Percentiles rank a stretch among this genome's conserved stretches.
phyloP scores from a whole-genome alignment of 2,329 filamentous ascomycete genomes.

The Scedosporium dehoogii region DNA sequence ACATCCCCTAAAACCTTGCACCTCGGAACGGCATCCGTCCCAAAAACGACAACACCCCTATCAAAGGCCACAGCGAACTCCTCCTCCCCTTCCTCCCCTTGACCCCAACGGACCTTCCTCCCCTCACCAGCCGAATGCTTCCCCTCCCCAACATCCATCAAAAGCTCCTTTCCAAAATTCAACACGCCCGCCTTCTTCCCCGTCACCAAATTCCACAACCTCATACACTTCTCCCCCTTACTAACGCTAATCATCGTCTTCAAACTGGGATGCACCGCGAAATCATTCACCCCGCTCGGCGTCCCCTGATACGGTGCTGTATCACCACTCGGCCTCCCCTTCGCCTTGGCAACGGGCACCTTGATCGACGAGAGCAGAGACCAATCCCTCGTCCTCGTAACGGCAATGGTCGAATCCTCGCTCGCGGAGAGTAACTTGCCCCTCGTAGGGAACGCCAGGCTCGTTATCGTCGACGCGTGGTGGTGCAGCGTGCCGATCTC shows the following conservation, averaged over 20 bases:
- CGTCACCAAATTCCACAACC: slow-evolving; percentile 93
- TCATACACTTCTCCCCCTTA: slow-evolving; percentile 81
- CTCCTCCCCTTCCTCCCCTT: slow-evolving; percentile 56
- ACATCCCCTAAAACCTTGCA: slow-evolving; percentile 61
- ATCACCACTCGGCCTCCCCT: slow-evolving; percentile 77
- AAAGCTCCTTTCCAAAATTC: slow-evolving; percentile 66
- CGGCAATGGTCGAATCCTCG: slow-evolving; percentile 85
- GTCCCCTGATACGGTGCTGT: slow-evolving; percentile 73
- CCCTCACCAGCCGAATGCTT: slow-evolving; percentile 74
- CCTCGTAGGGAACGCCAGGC: slow-evolving; percentile 71
- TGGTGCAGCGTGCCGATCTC: slow-evolving; percentile 82
- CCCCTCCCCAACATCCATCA: slow-evolving; percentile 67
- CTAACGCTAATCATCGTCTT: slow-evolving; percentile 93
- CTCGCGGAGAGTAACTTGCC: slow-evolving; percentile 80
- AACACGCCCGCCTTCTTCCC: slow-evolving; percentile 91
- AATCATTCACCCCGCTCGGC: slow-evolving; percentile 85
- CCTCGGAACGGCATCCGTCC: slow-evolving; percentile 74
- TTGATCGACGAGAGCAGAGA: slow-evolving; percentile 79
- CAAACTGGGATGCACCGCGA: slow-evolving; percentile 91
- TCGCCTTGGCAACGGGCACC: slow-evolving; percentile 70
- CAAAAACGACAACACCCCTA: slow-evolving; percentile 73
- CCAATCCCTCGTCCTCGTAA: slow-evolving; percentile 84
- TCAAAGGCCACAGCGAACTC: slow-evolving; percentile 90
- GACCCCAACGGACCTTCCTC: slow-evolving; percentile 70
- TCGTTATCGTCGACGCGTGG: slow-evolving; percentile 73